phyloP scores from a whole-genome alignment of 441 rosid genomes.

The Mallotus repandus region DNA sequence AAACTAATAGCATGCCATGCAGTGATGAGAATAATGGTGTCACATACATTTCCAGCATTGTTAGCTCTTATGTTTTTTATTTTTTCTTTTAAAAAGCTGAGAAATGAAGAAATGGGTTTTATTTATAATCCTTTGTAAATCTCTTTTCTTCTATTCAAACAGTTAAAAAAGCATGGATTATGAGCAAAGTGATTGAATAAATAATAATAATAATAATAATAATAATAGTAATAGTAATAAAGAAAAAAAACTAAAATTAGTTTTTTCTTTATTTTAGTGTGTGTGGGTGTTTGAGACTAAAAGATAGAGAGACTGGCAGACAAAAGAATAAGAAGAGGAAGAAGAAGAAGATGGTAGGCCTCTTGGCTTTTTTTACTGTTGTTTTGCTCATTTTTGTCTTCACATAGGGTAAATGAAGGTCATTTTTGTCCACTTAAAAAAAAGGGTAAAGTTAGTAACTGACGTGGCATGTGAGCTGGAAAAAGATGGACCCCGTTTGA shows the following conservation, averaged over 20 bases:
- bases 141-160: background rate
- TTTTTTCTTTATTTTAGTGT: no score
- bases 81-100: background rate
- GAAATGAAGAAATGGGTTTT: background rate
- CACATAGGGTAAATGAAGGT: no score
- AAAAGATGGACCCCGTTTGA: no score
- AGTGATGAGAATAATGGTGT: slow-evolving; percentile 6
- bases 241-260: no score
- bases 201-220: background rate
- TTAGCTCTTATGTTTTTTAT: background rate
- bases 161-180: background rate
- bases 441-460: no score
- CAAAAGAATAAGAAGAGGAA: slow-evolving; percentile 16
- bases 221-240: background rate
- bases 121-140: background rate
- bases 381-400: no score
- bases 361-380: slow-evolving; percentile 13
- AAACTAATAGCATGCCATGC: slow-evolving; percentile 17
- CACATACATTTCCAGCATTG: slow-evolving; percentile 1
- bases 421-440: no score
- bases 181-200: background rate
- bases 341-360: slow-evolving; percentile 21
- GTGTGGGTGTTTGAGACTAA: slow-evolving; percentile 12
- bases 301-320: slow-evolving; percentile 27
- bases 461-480: no score